Evolutionary conservation across 2,329 filamentous ascomycete genomes (phyloP), one percentile per base, ranked within the genome.

Genomic region (Paracorniculantispora psalliotae): DNA sequence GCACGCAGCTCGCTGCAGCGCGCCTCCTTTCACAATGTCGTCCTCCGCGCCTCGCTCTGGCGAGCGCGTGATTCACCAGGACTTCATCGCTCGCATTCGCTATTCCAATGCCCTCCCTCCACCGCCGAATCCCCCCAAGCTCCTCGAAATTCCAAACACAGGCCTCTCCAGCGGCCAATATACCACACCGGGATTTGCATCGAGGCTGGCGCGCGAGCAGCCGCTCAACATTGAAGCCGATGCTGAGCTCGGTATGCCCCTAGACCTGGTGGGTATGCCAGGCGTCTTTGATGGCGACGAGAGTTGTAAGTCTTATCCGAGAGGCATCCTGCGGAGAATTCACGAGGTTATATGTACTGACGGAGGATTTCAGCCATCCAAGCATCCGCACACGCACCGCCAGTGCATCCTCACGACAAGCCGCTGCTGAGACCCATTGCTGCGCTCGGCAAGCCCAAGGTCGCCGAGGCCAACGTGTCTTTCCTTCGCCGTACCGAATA

Each of bases 401-500:
- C 84, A 10, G 75, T 94, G 57, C 91, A 97, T 67, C 89, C 92
- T 8, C 87, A 89, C 68, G 94, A 99, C 76, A 86, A 90, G 63
- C 82, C 86, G 13, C 87, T 99, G 55, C 84, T 99, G 61, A 85
- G 91, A 69, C 89, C 91, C 6, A 84, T 96, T 37, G 86, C 91
- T 37, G 87, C 91, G 51, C 83, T 99, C 23, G 92, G 91, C 66
- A 96, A 96, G 73, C 87, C 88, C 47, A 90, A 90, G 66, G 83
- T 86, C 44, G 84, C 85, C 62, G 89, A 91, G 63, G 81, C 88
- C 19, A 87, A 88, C 63, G 91, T 96, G 57, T 96, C 91, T 63
- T 99, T 99, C 82, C 83, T 99, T 65, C 91, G 94, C 60, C 86
- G 93, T 68, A 97, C 94, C 59, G 94, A 99, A 73, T 97, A 97